A percentile compares a stretch with the other conserved stretches of the same genome.
phyloP scores from a whole-genome alignment of 257 asterid genomes.

The Henckelia pumila region DNA sequence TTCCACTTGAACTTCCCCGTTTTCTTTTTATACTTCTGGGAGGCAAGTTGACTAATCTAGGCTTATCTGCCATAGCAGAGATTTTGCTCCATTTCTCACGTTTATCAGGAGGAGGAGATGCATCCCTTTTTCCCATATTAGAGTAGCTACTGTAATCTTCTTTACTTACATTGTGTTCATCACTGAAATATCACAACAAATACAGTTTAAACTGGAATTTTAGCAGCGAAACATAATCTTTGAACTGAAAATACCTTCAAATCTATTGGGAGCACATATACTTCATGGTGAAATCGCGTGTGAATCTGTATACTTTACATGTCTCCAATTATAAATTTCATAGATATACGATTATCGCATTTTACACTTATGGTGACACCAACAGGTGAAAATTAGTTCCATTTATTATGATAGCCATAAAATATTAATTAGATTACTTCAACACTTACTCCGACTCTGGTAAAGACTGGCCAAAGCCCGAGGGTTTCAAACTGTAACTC shows the following conservation, averaged over 20 bases:
- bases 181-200: constrained; percentile 35
- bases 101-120: constrained; percentile 30
- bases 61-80: constrained; percentile 25
- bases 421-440: constrained; percentile 10
- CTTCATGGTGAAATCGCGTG: not conserved
- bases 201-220: constrained; percentile 4
- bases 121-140: constrained; percentile 22
- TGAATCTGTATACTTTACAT: not conserved
- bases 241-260: not conserved
- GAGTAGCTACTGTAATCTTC: constrained; percentile 31
- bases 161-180: constrained; percentile 27
- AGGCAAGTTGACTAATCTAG: constrained; percentile 51
- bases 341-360: too few species aligned
- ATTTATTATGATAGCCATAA: too few species aligned
- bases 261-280: not conserved
- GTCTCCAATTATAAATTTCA: not conserved
- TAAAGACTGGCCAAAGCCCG: constrained; percentile 34
- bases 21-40: constrained; percentile 36
- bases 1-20: constrained; percentile 53
- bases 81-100: constrained; percentile 24
- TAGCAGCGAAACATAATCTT: not conserved
- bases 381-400: too few species aligned
- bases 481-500: constrained; percentile 60
- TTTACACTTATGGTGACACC: too few species aligned
- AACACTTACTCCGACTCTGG: constrained; percentile 48